Base-by-base conservation (phyloP, 805 yeast genomes). In the Lachancea fermentati region DNA sequence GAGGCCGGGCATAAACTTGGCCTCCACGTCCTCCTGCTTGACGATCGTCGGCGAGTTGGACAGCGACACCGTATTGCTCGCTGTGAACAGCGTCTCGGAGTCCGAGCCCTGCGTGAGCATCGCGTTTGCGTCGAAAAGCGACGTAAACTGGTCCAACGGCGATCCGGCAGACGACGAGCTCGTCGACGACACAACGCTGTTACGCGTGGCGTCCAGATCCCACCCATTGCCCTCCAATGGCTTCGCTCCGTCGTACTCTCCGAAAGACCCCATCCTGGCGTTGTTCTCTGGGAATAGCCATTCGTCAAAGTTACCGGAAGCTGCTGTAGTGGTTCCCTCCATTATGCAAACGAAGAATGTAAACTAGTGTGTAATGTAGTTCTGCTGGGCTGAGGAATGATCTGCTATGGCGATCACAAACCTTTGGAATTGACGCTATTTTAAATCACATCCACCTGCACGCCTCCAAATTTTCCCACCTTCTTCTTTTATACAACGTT, bases 161-260 rank as follows among this genome's bases (percentile, higher is more conserved):
- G 47, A 44, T 13, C 43, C 43, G 16, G 43, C 43, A 17, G 43
- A 40, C 4, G 43, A 40, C 5, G 43, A 19, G 29, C 34, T 25
- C 15, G 36, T n/a, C 28, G 39, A 30, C 32, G 39, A 28, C 12
- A 17, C 30, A 16, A 26, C 30, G 30, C 24, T 13, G n/a, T 19
- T 28, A 17, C 36, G 18, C 18, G 28, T 22, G 30, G 18, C 36
- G 11, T 12, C 8, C 15, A 4, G 14, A 18, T 5, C 36, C 16
- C 25, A 18, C 6, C 18, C 30, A 13, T n/a, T 12, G 16, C 16
- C 28, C 17, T 13, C 36, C 13, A 12, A 18, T 3, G 28, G 7
- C 5, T 12, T 22, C 4, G 30, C 30, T 3, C 24, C 18, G 30
- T 26, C 41, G 41, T 32, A 32, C 18, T 32, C 41, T 29, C 33